Evolutionary conservation across 2,329 filamentous ascomycete species (phyloP), one percentile per base, ranked within the genome.

Genomic region (Ustulina deusta): DNA sequence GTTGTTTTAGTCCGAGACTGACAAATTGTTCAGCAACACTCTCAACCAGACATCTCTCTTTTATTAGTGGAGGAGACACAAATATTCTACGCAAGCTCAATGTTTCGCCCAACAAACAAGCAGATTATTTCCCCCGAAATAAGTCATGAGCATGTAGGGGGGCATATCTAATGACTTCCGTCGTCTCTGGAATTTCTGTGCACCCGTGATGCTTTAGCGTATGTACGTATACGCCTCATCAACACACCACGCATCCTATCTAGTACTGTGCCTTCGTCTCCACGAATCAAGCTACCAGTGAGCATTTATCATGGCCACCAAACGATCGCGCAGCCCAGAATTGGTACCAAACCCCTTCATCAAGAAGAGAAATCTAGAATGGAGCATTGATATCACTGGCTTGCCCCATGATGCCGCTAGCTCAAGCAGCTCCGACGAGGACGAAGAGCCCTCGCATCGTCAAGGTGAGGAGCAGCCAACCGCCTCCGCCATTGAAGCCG

Each of bases 271-370:
- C 25, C 36, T 29, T 15, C 22, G 11, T 20, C 25, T 20, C 13
- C 15, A 6, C 7, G 20, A 27, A 3, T 10, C 34, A 20, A 34
- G 15, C 9, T 17, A 20, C 29, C 20, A 10, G 34, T 60, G 1
- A 56, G 63, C 3, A 63, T 58, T 40, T 20, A 60, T 57, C 38
- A 78, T 79, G 76, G 63, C 72, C 10, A 58, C 65, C 9, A 82
- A 82, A 62, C 75, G 78, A 22, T 58, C 42, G 1, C 73, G 71
- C 29, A 79, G 78, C 61, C 77, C 78, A 1, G 69, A 73, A 25
- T 72, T 84, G 58, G 80, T 84, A 9, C 68, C 79, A 2, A 85
- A 84, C 58, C 82, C 83, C 0, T 82, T 83, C 66, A 80, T 84
- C 68, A 85, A 85, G 74, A 83, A 80, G 68, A 76, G 77, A 25